phyloP scores from a whole-genome alignment of 148 eudicot species.

The Camellia granthamiana region DNA sequence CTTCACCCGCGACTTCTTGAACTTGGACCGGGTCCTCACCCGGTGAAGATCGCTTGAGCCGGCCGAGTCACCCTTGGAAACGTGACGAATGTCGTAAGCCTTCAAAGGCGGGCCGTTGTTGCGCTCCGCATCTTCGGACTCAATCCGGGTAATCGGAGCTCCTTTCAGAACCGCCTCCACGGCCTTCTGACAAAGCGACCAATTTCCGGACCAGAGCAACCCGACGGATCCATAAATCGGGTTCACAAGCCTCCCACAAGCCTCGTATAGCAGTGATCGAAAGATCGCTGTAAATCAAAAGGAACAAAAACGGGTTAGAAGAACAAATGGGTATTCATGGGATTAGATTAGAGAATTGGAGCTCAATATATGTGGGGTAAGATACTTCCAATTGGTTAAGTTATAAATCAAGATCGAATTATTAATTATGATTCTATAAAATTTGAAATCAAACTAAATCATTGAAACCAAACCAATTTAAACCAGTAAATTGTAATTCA shows the following conservation, averaged over 20 bases:
- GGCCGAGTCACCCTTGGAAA: slow-evolving; percentile 37
- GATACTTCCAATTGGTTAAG: no score
- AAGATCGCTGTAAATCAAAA: slow-evolving; percentile 52
- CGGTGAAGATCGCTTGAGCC: slow-evolving; percentile 34
- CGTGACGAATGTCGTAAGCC: slow-evolving; percentile 71
- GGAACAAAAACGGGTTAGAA: not conserved
- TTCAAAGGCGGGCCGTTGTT: slow-evolving; percentile 49
- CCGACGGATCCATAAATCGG: slow-evolving; percentile 81
- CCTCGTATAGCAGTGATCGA: slow-evolving; percentile 68
- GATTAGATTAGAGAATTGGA: not conserved
- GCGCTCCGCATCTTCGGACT: slow-evolving; percentile 37
- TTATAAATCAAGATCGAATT: no score
- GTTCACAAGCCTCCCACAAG: slow-evolving; percentile 81
- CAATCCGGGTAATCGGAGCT: slow-evolving; percentile 47
- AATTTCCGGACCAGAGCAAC: slow-evolving; percentile 64
- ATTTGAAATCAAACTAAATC: no score
- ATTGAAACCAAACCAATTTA: no score
- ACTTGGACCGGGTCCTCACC: slow-evolving; percentile 45
- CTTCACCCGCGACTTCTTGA: slow-evolving; percentile 37
- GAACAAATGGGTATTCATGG: not conserved
- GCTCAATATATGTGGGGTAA: not conserved
- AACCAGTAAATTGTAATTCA: no score
- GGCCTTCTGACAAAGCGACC: slow-evolving; percentile 67
- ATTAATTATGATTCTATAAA: no score
- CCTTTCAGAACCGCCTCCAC: slow-evolving; percentile 68